phyloP scores from a whole-genome alignment of 2,329 filamentous ascomycete genomes.

The Alternaria dauci region DNA sequence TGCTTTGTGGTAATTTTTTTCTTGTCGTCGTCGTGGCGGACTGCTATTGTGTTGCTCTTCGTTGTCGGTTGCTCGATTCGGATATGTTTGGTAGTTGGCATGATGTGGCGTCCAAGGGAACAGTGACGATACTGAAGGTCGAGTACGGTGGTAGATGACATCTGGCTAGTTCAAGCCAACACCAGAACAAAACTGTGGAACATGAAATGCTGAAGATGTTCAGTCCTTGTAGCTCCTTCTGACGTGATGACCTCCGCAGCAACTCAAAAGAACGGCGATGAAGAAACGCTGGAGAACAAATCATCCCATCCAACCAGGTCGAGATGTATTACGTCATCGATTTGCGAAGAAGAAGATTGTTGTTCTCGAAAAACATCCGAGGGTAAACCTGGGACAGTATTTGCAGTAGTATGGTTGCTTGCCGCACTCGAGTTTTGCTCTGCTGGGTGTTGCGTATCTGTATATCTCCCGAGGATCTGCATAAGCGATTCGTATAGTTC shows the following conservation, averaged over 20 bases:
- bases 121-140: too few relatives aligned
- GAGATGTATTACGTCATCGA: not conserved
- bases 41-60: too few relatives aligned
- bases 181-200: too few relatives aligned
- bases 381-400: not conserved
- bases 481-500: not conserved
- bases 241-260: not conserved
- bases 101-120: too few relatives aligned
- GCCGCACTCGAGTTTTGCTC: not conserved
- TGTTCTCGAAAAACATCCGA: not conserved
- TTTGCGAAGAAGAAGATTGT: not conserved
- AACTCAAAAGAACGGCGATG: not conserved
- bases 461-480: not conserved
- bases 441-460: not conserved
- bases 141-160: too few relatives aligned
- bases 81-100: too few relatives aligned
- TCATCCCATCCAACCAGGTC: not conserved
- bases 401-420: not conserved
- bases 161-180: too few relatives aligned
- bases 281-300: not conserved
- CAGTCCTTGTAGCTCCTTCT: not conserved
- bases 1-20: too few relatives aligned
- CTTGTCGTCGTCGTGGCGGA: too few relatives aligned
- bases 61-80: too few relatives aligned
- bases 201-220: not conserved